Conservation (phyloP, 768 basidiomycete genomes). For the Nidula microcarpa region DNA sequence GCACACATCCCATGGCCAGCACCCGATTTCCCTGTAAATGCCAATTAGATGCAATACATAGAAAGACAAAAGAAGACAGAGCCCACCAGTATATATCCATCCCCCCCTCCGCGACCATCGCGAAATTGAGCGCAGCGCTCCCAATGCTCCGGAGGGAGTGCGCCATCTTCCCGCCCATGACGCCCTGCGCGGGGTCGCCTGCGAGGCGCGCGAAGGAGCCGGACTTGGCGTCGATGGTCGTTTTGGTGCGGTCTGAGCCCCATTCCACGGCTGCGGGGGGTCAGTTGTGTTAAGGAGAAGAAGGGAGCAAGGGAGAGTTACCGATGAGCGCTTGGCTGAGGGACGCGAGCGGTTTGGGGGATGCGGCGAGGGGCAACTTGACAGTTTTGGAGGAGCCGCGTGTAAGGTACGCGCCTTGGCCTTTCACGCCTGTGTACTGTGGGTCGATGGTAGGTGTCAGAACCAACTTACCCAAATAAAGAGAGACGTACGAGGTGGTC, state of each 20-base stretch:
- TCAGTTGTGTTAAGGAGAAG: slow-evolving; percentile 1
- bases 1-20: slow-evolving; percentile 85
- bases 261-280: slow-evolving; percentile 68
- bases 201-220: slow-evolving; percentile 72
- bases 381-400: slow-evolving; percentile 38
- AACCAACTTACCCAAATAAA: background rate
- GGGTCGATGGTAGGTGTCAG: background rate
- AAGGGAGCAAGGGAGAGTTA: slow-evolving; percentile 13
- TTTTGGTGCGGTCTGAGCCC: slow-evolving; percentile 72
- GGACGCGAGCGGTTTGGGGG: slow-evolving; percentile 60
- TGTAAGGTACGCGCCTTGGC: slow-evolving; percentile 76
- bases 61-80: slow-evolving; percentile 1
- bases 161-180: slow-evolving; percentile 76
- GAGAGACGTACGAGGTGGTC: slow-evolving; percentile 61
- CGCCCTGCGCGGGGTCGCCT: slow-evolving; percentile 59
- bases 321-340: slow-evolving; percentile 73
- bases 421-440: slow-evolving; percentile 76
- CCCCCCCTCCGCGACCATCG: slow-evolving; percentile 84
- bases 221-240: slow-evolving; percentile 54
- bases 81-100: slow-evolving; percentile 84
- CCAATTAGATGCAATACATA: background rate
- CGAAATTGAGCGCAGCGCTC: slow-evolving; percentile 80
- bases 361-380: slow-evolving; percentile 61
- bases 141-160: slow-evolving; percentile 83
- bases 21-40: slow-evolving; percentile 70